Base-by-base conservation (phyloP, 352 stramenopile species). In the Globisporangium nodosum region DNA sequence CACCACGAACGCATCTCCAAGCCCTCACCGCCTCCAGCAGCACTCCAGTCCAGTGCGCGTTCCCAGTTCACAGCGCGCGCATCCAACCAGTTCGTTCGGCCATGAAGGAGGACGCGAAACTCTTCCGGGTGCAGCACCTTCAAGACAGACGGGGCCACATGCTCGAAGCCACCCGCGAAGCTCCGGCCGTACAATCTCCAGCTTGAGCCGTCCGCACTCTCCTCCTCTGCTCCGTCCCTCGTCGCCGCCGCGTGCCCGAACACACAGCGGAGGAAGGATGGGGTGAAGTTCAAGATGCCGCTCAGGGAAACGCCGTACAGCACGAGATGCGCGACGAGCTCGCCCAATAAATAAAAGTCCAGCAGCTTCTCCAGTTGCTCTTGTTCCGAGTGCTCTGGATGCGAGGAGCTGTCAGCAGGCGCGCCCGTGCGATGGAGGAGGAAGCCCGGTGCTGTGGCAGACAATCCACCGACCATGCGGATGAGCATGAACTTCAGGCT, bases 321-420 rank as follows among this genome's bases (percentile, higher is more conserved):
- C 49, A 81, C 73, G 49, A 88, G 66, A 49, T 88, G 73, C 46
- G 81, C 81, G 37, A 85, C 57, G 16, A 91, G 58, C 63, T 88
- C 69, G 9, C 81, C 81, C 11, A 90, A 66, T 53, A 90, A 63
- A 50, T 75, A 87, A 55, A 75, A 88, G 27, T 67, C 71, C 5
- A 76, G 52, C 27, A 88, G 63, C 47, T 68, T 64, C 18, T 47
- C 48, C 35, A 16, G 35, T 42, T 67, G 12, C 0, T 68, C 52
- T 35, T 69, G 54, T 1, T 53, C 20, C 1, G 52, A 42, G 5
- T 15, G 18, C 30, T 39, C 9, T 27, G 45, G 27, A 8, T 46
- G 42, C 12, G 24, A 24, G 16, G 24, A 1, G 1, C 21, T 18
- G 12, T 60, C 39, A 13, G 43, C 31, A 49, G 52, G 50, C 0